Base-by-base conservation (phyloP, 768 basidiomycete genomes). In the Lactifluus pinguis region DNA sequence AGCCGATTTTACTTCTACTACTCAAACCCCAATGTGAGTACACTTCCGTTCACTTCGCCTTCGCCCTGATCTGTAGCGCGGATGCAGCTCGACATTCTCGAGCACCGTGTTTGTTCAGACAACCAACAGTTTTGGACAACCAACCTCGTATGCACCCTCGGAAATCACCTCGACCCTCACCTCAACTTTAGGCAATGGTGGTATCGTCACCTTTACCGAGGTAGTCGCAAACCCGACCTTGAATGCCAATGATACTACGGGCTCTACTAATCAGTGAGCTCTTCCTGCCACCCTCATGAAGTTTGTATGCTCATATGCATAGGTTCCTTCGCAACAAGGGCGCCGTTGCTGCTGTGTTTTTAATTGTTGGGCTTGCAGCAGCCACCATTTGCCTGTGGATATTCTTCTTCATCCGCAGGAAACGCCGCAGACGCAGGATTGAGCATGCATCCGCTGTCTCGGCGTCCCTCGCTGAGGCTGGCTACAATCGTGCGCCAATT, bases 291-390 rank as follows among this genome's bases (percentile, higher is more conserved):
- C 32, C 21, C 0, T 36, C 29, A 5, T 48, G 36, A n/a, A 45
- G 44, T 38, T 55, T 29, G n/a, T 61, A 14, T 39, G 30, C 29
- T 41, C 17, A 60, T 45, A n/a, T 59, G 7, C 41, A 14, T 65
- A 91, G 89, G 58, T 98, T 97, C 76, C 95, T 95, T 73, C 72
- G 72, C 53, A 90, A 95, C 69, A 89, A 86, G 25, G 92, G 92
- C 19, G 95, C 93, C 11, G 93, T 98, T 3, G 87, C 87, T 1
- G 95, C 90, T 49, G 89, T 93, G 8, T 98, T 97, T 68, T 83
- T 92, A 42, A 84, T 93, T 15, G 89, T 95, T 17, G 95, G 93
- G 32, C 78, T 98, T 19, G 86, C 90, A 4, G 84, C 75, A 32
- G 84, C 81, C 21, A 83, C 79, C 51, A 90, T 83, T 57, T 68